A percentile compares a stretch with the other conserved stretches of the same genome.
Evolutionary conservation across 2,329 filamentous ascomycete species (phyloP).

Genomic region (Coniella vitis): DNA sequence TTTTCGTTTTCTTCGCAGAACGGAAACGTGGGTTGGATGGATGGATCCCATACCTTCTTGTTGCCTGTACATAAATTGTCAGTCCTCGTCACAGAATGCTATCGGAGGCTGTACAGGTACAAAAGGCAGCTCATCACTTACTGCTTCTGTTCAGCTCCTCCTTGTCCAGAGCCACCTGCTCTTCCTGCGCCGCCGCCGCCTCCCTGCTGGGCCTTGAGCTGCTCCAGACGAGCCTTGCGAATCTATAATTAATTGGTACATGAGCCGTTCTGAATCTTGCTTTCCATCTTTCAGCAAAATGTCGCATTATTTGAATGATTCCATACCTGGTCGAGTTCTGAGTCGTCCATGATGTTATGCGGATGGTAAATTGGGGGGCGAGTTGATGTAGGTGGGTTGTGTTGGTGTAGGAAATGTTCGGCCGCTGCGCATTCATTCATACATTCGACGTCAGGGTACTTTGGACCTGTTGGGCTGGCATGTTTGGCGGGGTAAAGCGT

Average conservation of each 20-base stretch:
- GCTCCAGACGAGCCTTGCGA: conserved; percentile 82
- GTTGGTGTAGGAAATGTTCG: neutral
- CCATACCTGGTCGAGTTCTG: conserved; percentile 18
- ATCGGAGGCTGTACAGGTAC: no score
- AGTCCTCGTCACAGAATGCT: no score
- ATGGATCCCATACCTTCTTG: conserved; percentile 34
- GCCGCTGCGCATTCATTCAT: no score
- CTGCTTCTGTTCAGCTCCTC: conserved; percentile 60
- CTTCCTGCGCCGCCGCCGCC: conserved; percentile 41
- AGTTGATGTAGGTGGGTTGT: neutral
- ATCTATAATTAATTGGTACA: conserved; percentile 49
- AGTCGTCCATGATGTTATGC: conserved; percentile 17
- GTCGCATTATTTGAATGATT: no score
- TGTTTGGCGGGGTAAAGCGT: conserved; percentile 15
- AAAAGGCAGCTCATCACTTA: conserved; percentile 33
- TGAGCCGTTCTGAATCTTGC: neutral
- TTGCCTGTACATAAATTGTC: conserved; percentile 25
- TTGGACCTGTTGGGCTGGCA: neutral
- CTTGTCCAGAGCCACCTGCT: conserved; percentile 37
- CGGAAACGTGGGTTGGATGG: neutral
- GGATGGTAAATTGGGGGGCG: neutral
- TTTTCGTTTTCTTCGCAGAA: neutral
- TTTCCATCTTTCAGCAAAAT: neutral
- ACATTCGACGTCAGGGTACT: no score
- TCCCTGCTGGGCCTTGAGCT: conserved; percentile 71